Percentiles rank a stretch among this genome's conserved stretches.
Evolutionary conservation across 306 rosid species (phyloP).

Genomic region (Trichosanthes truncata): DNA sequence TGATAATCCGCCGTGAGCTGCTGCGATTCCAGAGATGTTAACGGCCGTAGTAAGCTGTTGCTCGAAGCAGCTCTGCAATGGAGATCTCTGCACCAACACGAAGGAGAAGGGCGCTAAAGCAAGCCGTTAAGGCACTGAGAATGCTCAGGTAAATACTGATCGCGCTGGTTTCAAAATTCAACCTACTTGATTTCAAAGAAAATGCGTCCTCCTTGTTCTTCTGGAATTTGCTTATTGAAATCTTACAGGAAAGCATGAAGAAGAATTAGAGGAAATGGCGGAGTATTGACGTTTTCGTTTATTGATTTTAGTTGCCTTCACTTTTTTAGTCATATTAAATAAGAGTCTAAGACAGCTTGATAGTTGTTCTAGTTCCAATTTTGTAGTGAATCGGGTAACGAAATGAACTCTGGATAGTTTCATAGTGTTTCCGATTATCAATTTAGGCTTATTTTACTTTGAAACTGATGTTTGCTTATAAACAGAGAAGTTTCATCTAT

Average conservation of each 20-base stretch:
- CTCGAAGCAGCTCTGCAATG: conserved; percentile 40
- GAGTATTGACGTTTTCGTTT: not conserved
- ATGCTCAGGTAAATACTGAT: conserved; percentile 38
- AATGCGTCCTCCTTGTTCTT: not conserved
- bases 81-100: conserved; percentile 45
- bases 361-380: not conserved
- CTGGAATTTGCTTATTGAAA: not conserved
- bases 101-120: conserved; percentile 43
- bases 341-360: not conserved
- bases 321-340: not conserved
- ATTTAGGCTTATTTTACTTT: not conserved
- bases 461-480: not conserved
- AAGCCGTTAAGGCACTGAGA: conserved; percentile 50
- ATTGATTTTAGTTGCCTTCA: not conserved
- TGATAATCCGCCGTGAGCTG: too few relatives aligned
- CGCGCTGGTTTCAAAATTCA: not conserved
- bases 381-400: not conserved
- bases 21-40: conserved; percentile 30
- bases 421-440: not conserved
- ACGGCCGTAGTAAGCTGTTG: conserved; percentile 39
- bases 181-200: not conserved
- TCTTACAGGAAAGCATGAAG: not conserved
- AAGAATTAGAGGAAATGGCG: not conserved
- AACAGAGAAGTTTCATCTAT: conserved; percentile 4
- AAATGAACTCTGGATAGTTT: not conserved